Base-by-base conservation (phyloP, 768 basidiomycete genomes). In the Fistulinella prunicolor region DNA sequence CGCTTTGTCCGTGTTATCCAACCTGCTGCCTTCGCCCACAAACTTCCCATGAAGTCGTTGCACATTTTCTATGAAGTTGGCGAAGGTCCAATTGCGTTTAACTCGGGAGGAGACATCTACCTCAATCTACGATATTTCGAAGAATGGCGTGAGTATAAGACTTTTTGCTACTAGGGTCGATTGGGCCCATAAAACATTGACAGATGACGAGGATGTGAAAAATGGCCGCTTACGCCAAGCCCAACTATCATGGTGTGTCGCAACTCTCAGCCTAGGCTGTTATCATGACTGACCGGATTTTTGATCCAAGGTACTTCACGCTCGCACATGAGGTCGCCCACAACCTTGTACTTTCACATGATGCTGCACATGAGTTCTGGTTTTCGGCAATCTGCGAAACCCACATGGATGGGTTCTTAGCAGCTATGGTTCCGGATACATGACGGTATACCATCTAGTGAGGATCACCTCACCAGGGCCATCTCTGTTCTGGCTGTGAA, bases 31-130 rank as follows among this genome's bases (percentile, higher is more conserved):
- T 59, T 71, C n/a, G 70, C 94, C 5, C 96, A 89, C 64, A 73
- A 77, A 52, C 76, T 96, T 28, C 82, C 88, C 1, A 64, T 80
- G 16, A 65, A 75, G 0, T 85, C 83, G 30, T 60, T 94, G 41
- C 87, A 92, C 57, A 78, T 98, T 10, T 97, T 96, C 67, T 85
- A 83, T 64, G 91, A 97, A 56, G 59, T 73, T 3, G 68, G 71
- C 9, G 92, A 92, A 0, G 83, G 82, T 2, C 69, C 86, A n/a
- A 94, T 96, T 46, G 95, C 93, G 1, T 97, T 97, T 75, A 98
- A 97, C 65, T 75, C 89, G 19, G 80, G 81, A 44, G 89, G 86
- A 3, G 85, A 82, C 43, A 73, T 97, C 16, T 96, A 91, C 68
- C 66, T 95, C 49, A 97, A 96, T 63, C 70, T 91, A 17, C 76